These are phyloP conservation scores for Platismatia glauca DNA, from an alignment of 495 filamentous ascomycete species.

Conservation along the genomic window DNA sequence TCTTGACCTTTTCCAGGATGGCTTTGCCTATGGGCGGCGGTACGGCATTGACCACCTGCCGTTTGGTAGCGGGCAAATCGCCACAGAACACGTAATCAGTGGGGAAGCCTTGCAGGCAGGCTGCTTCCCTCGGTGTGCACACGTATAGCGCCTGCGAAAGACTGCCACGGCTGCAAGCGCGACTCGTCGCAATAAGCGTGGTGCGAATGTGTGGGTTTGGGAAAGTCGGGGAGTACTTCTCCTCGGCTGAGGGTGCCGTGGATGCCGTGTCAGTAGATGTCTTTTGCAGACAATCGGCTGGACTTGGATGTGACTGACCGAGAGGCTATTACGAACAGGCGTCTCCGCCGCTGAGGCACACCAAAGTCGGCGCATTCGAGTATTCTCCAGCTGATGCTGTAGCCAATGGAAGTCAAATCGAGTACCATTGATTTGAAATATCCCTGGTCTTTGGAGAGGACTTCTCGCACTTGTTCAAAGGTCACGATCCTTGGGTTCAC, in stretches of 20 bases:
- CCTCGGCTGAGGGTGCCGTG: not conserved
- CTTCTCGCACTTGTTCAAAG: not conserved
- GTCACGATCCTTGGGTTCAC: not conserved
- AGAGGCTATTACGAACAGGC: not conserved
- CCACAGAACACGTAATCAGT: not conserved
- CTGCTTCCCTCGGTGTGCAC: not conserved
- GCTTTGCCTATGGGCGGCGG: not conserved
- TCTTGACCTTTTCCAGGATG: not conserved
- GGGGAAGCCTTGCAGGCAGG: constrained; percentile 3
- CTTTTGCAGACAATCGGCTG: not conserved
- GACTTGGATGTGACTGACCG: not conserved
- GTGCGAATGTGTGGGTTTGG: not conserved
- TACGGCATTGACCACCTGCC: not conserved
- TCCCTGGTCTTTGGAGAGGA: not conserved
- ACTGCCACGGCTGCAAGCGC: not conserved
- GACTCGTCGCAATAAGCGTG: not conserved
- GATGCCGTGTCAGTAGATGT: not conserved
- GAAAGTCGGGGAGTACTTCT: not conserved
- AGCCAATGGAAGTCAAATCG: not conserved
- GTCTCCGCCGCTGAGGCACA: not conserved
- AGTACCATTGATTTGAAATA: not conserved
- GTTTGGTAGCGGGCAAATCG: not conserved
- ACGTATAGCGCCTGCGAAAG: not conserved
- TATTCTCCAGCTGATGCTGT: not conserved
- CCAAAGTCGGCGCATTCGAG: not conserved